phyloP scores from a whole-genome alignment of 352 stramenopile species.

The Phytophthora nicotianae region DNA sequence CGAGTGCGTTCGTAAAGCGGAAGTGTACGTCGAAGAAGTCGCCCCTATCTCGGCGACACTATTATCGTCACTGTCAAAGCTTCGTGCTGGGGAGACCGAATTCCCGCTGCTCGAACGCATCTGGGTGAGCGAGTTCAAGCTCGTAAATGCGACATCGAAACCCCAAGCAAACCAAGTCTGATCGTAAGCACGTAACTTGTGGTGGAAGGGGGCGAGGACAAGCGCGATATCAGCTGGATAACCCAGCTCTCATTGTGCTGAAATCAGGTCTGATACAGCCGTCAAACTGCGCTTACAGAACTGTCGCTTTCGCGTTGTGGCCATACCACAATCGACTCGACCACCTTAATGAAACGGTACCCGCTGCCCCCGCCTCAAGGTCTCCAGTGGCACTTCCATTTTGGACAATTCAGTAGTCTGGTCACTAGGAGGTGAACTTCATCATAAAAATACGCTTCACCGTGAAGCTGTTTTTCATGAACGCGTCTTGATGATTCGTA shows the following conservation, averaged over 20 bases:
- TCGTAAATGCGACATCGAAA: conserved; percentile 19
- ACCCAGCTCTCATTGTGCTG: conserved; percentile 22
- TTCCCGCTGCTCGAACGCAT: conserved; percentile 27
- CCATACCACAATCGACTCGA: conserved; percentile 2
- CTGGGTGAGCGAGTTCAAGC: conserved; percentile 21
- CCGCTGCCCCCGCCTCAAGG: conserved; percentile 12
- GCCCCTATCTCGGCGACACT: conserved; percentile 5
- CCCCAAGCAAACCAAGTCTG: conserved; percentile 2
- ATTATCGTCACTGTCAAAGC: conserved; percentile 12
- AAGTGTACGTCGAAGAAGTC: neutral
- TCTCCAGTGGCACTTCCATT: neutral
- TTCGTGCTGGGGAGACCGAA: conserved; percentile 3
- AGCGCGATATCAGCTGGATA: conserved; percentile 25
- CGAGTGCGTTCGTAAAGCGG: conserved; percentile 8
- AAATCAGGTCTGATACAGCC: conserved; percentile 35
- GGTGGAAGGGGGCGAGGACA: conserved; percentile 1
- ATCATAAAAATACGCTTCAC: too few species aligned
- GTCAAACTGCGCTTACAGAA: conserved; percentile 7
- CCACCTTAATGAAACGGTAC: conserved; percentile 4
- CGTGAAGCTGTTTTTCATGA: neutral
- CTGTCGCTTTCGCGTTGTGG: conserved; percentile 1
- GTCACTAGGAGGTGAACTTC: too few species aligned
- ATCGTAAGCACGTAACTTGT: conserved; percentile 22
- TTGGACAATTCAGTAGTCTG: neutral
- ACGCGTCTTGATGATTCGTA: neutral